These are phyloP conservation scores for Boletus hoseneyae DNA, from an alignment of 1,284 basidiomycete genomes.

Conservation along the genomic window DNA sequence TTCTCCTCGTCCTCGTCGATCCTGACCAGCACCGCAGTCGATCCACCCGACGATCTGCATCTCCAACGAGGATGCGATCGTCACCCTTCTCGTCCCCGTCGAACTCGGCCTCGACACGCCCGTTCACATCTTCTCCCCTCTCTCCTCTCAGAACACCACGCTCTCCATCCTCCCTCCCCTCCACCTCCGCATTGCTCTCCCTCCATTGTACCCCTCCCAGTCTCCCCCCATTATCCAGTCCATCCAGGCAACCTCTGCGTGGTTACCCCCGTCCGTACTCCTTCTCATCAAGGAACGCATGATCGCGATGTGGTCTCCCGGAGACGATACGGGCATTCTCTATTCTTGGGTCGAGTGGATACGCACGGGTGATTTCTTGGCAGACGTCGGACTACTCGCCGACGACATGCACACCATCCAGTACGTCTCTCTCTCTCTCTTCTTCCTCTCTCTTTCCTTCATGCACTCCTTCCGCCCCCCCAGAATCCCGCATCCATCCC, in stretches of 20 bases:
- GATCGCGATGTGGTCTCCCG: conserved; percentile 53
- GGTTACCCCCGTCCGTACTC: conserved; percentile 44
- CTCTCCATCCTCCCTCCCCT: conserved; percentile 55
- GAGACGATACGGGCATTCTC: conserved; percentile 55
- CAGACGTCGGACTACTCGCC: conserved; percentile 35
- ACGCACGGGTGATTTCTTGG: conserved; percentile 58
- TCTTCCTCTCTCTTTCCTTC: conserved; percentile 1
- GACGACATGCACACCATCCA: conserved; percentile 35
- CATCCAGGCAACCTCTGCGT: conserved; percentile 55
- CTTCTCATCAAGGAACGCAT: conserved; percentile 41
- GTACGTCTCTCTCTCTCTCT: conserved; percentile 35
- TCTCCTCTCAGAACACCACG: conserved; percentile 1
- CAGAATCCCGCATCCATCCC: conserved; percentile 56
- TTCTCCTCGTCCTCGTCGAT: conserved; percentile 11
- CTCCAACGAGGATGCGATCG: conserved; percentile 36
- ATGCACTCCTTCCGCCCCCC: neutral
- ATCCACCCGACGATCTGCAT: conserved; percentile 68
- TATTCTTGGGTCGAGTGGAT: conserved; percentile 72
- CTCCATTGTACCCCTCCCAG: conserved; percentile 53
- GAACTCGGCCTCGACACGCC: conserved; percentile 46
- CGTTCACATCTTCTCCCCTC: conserved; percentile 29
- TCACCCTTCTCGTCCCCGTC: conserved; percentile 51
- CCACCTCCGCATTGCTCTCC: conserved; percentile 53
- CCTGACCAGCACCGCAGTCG: conserved; percentile 41
- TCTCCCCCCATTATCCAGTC: conserved; percentile 53